phyloP scores from a whole-genome alignment of 2,329 filamentous ascomycete species.

The Thielaviopsis populi region DNA sequence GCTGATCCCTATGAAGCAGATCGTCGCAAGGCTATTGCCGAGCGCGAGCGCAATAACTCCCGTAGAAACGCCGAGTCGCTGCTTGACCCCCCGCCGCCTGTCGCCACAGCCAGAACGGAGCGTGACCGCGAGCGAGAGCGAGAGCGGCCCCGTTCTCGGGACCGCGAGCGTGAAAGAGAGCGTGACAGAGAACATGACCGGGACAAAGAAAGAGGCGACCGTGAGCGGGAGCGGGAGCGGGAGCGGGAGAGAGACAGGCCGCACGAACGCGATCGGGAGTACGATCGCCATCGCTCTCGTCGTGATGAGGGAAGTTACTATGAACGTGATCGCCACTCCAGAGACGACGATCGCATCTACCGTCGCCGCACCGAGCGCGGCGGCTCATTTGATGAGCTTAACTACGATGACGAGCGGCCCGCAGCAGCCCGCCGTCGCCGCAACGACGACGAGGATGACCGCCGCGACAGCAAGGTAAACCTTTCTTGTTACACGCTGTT shows the following conservation, averaged over 20 bases:
- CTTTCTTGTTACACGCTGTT: slow-evolving; percentile 18
- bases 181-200: slow-evolving; percentile 31
- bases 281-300: slow-evolving; percentile 36
- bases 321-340: slow-evolving; percentile 71
- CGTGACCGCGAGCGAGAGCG: slow-evolving; percentile 24
- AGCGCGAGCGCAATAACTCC: slow-evolving; percentile 75
- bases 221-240: slow-evolving; percentile 31
- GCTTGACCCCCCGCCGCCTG: slow-evolving; percentile 7
- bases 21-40: slow-evolving; percentile 79
- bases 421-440: slow-evolving; percentile 50
- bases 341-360: slow-evolving; percentile 78
- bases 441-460: slow-evolving; percentile 62
- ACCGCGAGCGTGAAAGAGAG: slow-evolving; percentile 26
- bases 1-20: slow-evolving; percentile 91
- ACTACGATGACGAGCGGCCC: slow-evolving; percentile 67
- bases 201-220: slow-evolving; percentile 47
- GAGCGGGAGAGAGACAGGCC: slow-evolving; percentile 25
- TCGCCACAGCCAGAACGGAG: slow-evolving; percentile 24
- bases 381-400: slow-evolving; percentile 71
- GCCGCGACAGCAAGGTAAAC: slow-evolving; percentile 50
- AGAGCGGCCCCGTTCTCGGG: slow-evolving; percentile 15
- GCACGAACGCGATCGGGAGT: slow-evolving; percentile 26
- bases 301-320: slow-evolving; percentile 51
- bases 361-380: slow-evolving; percentile 64
- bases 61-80: slow-evolving; percentile 16